phyloP scores from a whole-genome alignment of 2,329 filamentous ascomycete species.

The Sclerotinia borealis region DNA sequence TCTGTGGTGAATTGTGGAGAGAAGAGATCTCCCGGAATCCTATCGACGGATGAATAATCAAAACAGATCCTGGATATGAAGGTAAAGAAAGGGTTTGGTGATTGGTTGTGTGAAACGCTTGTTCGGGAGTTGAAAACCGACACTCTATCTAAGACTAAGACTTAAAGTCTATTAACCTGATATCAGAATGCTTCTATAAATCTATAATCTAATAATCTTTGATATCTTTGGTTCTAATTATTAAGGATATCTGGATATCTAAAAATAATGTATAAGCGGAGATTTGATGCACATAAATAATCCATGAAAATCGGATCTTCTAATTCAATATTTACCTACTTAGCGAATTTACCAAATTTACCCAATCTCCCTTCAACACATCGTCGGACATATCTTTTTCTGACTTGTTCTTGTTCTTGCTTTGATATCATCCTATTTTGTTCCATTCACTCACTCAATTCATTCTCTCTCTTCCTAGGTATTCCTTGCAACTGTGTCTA shows the following conservation, averaged over 20 bases:
- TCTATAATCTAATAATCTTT: too few species aligned
- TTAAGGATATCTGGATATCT: background rate
- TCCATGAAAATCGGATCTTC: background rate
- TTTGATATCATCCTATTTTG: background rate
- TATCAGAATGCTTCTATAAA: too few species aligned
- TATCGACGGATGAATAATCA: background rate
- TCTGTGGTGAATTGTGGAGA: background rate
- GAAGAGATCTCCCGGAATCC: background rate
- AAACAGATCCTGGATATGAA: background rate
- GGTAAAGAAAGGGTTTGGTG: too few species aligned
- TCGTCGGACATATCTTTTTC: background rate
- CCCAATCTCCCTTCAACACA: constrained; percentile 9
- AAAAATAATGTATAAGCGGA: background rate
- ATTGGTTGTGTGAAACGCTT: too few species aligned
- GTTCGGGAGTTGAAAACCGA: too few species aligned
- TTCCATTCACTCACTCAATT: background rate
- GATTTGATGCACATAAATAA: constrained; percentile 1
- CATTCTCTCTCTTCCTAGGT: background rate
- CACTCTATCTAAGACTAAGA: too few species aligned
- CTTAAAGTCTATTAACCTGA: too few species aligned
- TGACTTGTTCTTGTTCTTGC: background rate
- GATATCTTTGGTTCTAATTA: too few species aligned
- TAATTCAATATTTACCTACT: background rate
- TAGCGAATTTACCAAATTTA: background rate
- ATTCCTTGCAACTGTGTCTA: background rate